phyloP scores from a whole-genome alignment of 331 rosid genomes.

The Acacia pycnantha region DNA sequence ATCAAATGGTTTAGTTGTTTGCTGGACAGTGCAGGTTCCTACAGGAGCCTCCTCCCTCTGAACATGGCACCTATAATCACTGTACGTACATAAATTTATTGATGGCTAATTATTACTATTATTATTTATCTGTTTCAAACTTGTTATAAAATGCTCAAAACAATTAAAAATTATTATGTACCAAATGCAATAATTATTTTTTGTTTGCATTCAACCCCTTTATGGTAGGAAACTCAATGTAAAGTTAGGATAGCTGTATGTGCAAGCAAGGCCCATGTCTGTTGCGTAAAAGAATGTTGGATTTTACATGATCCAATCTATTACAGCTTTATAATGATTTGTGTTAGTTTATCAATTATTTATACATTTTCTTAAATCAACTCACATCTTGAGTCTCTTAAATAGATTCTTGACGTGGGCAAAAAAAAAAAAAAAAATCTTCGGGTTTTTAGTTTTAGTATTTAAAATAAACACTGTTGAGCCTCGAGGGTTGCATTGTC shows the following conservation, averaged over 20 bases:
- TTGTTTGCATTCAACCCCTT: not conserved
- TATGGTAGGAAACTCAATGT: not conserved
- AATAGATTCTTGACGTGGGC: too few relatives aligned
- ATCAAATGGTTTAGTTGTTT: constrained; percentile 64
- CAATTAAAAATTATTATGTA: too few relatives aligned
- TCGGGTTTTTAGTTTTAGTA: not conserved
- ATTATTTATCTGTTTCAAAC: not conserved
- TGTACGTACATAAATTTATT: not conserved
- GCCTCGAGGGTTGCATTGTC: not conserved
- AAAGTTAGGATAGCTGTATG: not conserved
- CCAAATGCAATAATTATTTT: not conserved
- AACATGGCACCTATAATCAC: constrained; percentile 14
- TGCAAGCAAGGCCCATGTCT: not conserved
- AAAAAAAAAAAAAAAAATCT: too few relatives aligned
- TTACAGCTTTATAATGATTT: not conserved
- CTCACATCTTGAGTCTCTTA: not conserved
- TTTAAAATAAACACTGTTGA: too few relatives aligned
- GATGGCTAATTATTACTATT: not conserved
- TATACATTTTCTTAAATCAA: not conserved
- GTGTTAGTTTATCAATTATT: not conserved
- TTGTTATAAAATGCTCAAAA: not conserved
- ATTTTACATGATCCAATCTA: not conserved
- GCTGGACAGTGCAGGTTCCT: constrained; percentile 46
- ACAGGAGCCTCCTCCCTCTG: constrained; percentile 44
- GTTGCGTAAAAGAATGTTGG: not conserved